Percentiles rank a stretch among this genome's conserved stretches.
These are phyloP conservation scores for Diplodia mutila DNA, from an alignment of 2,329 filamentous ascomycete genomes.

Conservation along the genomic window DNA sequence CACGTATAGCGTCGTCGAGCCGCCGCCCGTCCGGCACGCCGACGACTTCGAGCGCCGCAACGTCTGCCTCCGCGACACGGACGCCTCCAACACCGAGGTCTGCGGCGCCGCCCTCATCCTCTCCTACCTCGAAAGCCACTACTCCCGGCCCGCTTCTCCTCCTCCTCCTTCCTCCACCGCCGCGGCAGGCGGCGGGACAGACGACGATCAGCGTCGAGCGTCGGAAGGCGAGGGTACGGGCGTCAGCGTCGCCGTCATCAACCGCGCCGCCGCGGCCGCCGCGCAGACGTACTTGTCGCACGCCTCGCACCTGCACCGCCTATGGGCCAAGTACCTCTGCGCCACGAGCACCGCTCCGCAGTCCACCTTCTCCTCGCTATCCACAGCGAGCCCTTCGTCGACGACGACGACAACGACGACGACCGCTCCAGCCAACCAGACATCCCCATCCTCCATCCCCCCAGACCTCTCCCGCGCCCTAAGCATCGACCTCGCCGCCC, in stretches of 20 bases:
- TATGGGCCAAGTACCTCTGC: slow-evolving; percentile 20
- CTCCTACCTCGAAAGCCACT: slow-evolving; percentile 41
- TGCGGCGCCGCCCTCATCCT: slow-evolving; percentile 34
- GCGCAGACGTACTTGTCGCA: not conserved
- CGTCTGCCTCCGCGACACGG: slow-evolving; percentile 39
- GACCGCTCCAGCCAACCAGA: too few relatives aligned
- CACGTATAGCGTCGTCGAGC: slow-evolving; percentile 28
- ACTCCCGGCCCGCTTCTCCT: slow-evolving; percentile 17
- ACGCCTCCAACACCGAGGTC: slow-evolving; percentile 40
- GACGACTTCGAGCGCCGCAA: slow-evolving; percentile 32
- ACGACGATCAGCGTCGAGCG: slow-evolving; percentile 9
- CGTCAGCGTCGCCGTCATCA: not conserved
- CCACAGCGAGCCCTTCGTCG: too few relatives aligned
- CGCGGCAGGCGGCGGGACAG: too few relatives aligned
- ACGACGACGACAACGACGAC: not conserved
- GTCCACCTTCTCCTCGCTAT: slow-evolving; percentile 27
- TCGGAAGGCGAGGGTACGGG: slow-evolving; percentile 32
- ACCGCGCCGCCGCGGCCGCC: not conserved
- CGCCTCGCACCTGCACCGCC: slow-evolving; percentile 5
- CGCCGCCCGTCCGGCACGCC: slow-evolving; percentile 29
- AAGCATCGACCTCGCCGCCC: slow-evolving; percentile 27
- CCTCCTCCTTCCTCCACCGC: not conserved
- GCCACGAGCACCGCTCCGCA: slow-evolving; percentile 31
- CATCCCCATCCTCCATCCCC: not conserved
- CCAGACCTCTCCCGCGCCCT: slow-evolving; percentile 29